These are phyloP conservation scores for Zygosaccharomyces kombuchaensis DNA, from an alignment of 805 yeast genomes.

Conservation along the genomic window DNA sequence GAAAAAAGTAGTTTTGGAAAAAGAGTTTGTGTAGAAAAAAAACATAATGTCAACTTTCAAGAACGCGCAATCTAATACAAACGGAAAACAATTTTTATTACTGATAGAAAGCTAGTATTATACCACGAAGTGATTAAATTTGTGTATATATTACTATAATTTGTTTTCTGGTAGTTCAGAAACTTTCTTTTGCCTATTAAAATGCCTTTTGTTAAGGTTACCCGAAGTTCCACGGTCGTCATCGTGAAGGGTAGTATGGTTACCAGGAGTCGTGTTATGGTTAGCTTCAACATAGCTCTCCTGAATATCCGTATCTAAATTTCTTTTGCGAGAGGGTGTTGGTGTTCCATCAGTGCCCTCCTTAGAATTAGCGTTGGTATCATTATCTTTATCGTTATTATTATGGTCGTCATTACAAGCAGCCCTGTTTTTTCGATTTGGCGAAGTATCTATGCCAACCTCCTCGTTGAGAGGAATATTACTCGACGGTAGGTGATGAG, in stretches of 20 bases:
- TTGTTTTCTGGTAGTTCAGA: background rate
- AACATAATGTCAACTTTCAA: no score
- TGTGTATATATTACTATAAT: background rate
- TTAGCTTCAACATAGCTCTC: background rate
- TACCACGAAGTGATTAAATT: background rate
- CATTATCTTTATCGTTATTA: constrained; percentile 1
- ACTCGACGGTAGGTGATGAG: background rate
- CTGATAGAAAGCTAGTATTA: no score
- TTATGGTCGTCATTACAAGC: background rate
- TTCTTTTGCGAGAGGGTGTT: constrained; percentile 11
- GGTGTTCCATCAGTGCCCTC: constrained; percentile 1
- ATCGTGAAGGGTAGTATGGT: background rate
- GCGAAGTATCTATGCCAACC: background rate
- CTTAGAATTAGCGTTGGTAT: constrained; percentile 4
- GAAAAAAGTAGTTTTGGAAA: background rate
- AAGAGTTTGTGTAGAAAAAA: no score
- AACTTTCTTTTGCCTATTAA: constrained; percentile 3
- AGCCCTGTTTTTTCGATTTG: background rate
- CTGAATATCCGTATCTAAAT: constrained; percentile 6
- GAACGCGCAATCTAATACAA: no score
- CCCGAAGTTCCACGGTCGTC: constrained; percentile 1
- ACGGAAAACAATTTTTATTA: no score
- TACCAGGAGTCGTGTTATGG: background rate
- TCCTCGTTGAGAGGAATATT: background rate
- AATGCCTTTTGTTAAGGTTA: constrained; percentile 5